Base-by-base conservation (phyloP, 805 yeast species). In the Candida yuanshanica region DNA sequence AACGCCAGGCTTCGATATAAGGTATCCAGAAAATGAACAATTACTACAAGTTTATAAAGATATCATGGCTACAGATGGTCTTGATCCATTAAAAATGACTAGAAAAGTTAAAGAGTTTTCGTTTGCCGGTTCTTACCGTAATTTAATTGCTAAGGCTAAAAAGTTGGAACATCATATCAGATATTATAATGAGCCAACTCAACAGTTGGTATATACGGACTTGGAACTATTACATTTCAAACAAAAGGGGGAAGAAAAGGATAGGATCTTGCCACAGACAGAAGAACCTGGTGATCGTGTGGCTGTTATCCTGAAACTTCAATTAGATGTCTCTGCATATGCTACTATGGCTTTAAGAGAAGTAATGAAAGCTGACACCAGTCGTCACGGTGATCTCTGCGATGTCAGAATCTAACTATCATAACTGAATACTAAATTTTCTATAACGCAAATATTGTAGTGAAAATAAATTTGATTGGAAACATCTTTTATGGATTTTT, bases 321-420 rank as follows among this genome's bases (percentile, higher is more conserved):
- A 79, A 55, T 69, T 93, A 44, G 91, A 89, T 5, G 80, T 85
- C 3, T 83, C 96, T 26, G 81, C 95, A 7, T 93, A 93, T 61
- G 99, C 99, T 2, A 93, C 99, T 0, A 95, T 93, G 99, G 95
- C 96, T 1, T 64, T 93, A 38, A 76, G 99, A 58, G 98, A 93
- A 60, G 76, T 87, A 38, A 79, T 90, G 85, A 83, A 80, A 58
- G 74, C 77, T 24, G 91, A 83, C 49, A 82, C 90, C 3, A 70
- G 80, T 21, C 70, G 75, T 52, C 68, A 72, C 46, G 72, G 74
- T 46, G 75, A 70, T 33, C 62, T 66, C 63, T 69, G 73, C 46
- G 66, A 66, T 46, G 72, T 69, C 8, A 63, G 55, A 43, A 18
- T 31, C n/a, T 31, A 31, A 26, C n/a, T n/a, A n/a, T n/a, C n/a